These are phyloP conservation scores for Diophrys sp. DNA, from an alignment of 73 alveolate species.

Conservation along the genomic window DNA sequence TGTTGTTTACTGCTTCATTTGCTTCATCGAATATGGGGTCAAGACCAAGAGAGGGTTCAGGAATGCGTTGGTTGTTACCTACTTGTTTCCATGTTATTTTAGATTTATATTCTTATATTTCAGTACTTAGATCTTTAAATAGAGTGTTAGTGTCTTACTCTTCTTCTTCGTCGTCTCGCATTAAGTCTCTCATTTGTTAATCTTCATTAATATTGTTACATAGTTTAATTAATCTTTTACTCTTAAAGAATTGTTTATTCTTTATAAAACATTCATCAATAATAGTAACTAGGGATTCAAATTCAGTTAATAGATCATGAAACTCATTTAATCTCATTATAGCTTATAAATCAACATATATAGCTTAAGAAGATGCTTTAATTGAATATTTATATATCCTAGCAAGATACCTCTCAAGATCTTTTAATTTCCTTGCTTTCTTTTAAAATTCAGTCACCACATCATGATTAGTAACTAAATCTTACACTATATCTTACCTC, in stretches of 20 bases:
- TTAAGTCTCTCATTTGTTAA: too few species aligned
- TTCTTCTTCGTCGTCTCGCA: too few species aligned
- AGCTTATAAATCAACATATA: constrained; percentile 8
- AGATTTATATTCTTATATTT: background rate
- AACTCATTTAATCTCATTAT: constrained; percentile 10
- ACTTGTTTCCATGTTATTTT: constrained; percentile 21
- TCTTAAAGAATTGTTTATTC: too few species aligned
- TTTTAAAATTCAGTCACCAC: background rate
- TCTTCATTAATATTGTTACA: too few species aligned
- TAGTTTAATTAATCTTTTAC: too few species aligned
- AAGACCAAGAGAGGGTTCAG: constrained; percentile 51
- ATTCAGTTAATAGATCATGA: constrained; percentile 2
- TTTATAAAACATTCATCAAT: too few species aligned
- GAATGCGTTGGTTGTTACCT: constrained; percentile 24
- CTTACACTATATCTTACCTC: background rate
- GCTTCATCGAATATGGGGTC: constrained; percentile 37
- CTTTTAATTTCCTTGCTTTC: constrained; percentile 32
- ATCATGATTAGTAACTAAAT: background rate
- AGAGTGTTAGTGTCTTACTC: too few species aligned
- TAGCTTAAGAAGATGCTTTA: constrained; percentile 17
- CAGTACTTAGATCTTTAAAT: background rate
- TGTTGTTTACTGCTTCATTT: background rate
- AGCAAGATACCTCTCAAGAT: constrained; percentile 59
- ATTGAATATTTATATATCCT: constrained; percentile 44
- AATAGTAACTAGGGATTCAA: background rate